Evolutionary conservation across 495 filamentous ascomycete genomes (phyloP).

Genomic region (Trichocladium uniseriatum): DNA sequence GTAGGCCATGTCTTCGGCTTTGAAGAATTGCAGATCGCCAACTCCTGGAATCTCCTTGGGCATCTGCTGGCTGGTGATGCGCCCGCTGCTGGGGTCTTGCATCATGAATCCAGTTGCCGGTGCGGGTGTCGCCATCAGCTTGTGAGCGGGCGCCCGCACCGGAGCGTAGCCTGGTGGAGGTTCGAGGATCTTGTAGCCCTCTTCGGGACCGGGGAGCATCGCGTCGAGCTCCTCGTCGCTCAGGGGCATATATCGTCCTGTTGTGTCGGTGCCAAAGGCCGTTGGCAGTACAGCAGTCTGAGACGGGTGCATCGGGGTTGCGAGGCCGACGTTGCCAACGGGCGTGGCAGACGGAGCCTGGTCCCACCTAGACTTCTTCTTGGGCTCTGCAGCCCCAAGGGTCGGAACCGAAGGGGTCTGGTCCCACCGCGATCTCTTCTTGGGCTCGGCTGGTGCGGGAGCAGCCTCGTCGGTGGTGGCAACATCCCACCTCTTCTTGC

Average conservation of each 20-base stretch:
- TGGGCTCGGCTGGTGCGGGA: slow-evolving; percentile 42
- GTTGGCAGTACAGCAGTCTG: slow-evolving; percentile 48
- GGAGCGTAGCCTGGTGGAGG: slow-evolving; percentile 89
- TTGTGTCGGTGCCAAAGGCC: slow-evolving; percentile 72
- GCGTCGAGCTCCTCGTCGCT: slow-evolving; percentile 91
- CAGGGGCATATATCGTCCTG: slow-evolving; percentile 65
- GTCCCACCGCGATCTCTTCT: slow-evolving; percentile 84
- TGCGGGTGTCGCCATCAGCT: slow-evolving; percentile 65
- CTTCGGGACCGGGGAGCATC: slow-evolving; percentile 66
- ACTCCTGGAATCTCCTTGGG: slow-evolving; percentile 97
- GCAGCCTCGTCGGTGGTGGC: slow-evolving; percentile 40
- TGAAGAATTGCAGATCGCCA: slow-evolving; percentile 97
- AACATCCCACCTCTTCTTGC: slow-evolving; percentile 93
- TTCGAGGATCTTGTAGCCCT: slow-evolving; percentile 90
- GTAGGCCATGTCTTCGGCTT: slow-evolving; percentile 97
- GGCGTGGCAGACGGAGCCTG: slow-evolving; percentile 80
- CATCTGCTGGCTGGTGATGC: slow-evolving; percentile 77
- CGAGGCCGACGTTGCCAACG: slow-evolving; percentile 68
- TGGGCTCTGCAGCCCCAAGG: slow-evolving; percentile 43
- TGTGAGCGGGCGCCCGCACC: slow-evolving; percentile 66
- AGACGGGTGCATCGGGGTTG: slow-evolving; percentile 78
- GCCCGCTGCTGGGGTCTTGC: slow-evolving; percentile 81
- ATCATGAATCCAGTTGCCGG: slow-evolving; percentile 84
- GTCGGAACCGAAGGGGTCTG: slow-evolving; percentile 60
- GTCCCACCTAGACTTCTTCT: slow-evolving; percentile 76